Percentiles rank a stretch among this genome's conserved stretches.
phyloP scores from a whole-genome alignment of 345 rosid genomes.

The Pistacia vera region DNA sequence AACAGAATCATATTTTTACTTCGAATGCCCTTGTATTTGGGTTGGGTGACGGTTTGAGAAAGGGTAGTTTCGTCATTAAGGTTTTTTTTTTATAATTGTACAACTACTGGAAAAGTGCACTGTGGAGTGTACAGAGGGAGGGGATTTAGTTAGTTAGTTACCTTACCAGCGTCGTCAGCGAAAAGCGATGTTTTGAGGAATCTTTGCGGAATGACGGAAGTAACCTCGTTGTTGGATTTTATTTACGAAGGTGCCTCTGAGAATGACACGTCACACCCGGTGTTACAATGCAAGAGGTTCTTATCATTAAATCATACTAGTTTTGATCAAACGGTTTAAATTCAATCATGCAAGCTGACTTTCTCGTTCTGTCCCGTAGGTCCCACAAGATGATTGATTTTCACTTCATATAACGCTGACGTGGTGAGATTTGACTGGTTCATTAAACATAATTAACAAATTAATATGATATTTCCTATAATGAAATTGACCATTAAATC shows the following conservation, averaged over 20 bases:
- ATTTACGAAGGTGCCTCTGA: background rate
- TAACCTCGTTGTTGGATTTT: background rate
- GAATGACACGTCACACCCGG: background rate
- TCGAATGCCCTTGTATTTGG: background rate
- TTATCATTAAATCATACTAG: background rate
- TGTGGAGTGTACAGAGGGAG: conserved; percentile 2
- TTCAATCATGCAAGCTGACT: background rate
- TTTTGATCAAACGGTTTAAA: conserved; percentile 3
- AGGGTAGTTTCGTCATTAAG: conserved; percentile 18
- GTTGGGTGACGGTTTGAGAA: accelerated
- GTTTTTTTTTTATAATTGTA: background rate
- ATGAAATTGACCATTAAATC: too few species aligned
- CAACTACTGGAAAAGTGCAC: conserved; percentile 8
- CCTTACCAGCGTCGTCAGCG: background rate
- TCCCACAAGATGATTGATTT: background rate
- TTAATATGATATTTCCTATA: background rate
- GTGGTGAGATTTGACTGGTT: background rate
- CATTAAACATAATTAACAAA: background rate
- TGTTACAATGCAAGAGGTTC: background rate
- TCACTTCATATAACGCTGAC: background rate
- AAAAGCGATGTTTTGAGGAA: background rate
- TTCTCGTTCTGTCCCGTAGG: background rate
- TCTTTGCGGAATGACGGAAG: background rate
- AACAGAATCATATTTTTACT: conserved; percentile 20
- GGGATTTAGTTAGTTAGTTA: background rate